Evolutionary conservation across 345 rosid species (phyloP).

Genomic region (Lumnitzera littorea): DNA sequence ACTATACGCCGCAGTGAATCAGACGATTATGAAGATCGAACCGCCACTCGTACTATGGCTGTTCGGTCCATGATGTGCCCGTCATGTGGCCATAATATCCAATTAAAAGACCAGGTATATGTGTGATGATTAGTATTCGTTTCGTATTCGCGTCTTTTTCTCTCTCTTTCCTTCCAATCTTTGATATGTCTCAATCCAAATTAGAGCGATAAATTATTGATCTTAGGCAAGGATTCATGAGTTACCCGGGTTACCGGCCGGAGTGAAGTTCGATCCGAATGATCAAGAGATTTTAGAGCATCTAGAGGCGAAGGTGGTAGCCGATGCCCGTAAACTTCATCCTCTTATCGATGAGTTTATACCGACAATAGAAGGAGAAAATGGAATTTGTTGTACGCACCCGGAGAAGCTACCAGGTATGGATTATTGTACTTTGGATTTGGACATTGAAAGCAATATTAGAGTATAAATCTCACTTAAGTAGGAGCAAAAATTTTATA

Average conservation of each 20-base stretch:
- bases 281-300: constrained; percentile 87
- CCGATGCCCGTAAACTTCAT: constrained; percentile 54
- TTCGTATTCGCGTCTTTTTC: background rate
- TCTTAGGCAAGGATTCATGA: constrained; percentile 54
- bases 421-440: background rate
- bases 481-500: too few species aligned
- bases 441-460: background rate
- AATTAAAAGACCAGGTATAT: constrained; percentile 57
- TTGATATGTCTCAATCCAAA: background rate
- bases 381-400: constrained; percentile 95
- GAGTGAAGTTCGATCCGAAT: constrained; percentile 89
- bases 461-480: too few species aligned
- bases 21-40: constrained; percentile 12
- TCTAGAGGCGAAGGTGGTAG: constrained; percentile 64
- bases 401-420: constrained; percentile 92
- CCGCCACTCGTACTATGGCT: background rate
- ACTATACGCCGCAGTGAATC: background rate
- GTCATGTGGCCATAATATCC: constrained; percentile 65
- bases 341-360: constrained; percentile 90
- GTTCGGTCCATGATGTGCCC: constrained; percentile 40
- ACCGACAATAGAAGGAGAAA: constrained; percentile 77
- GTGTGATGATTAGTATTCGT: background rate
- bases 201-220: background rate
- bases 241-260: constrained; percentile 89
- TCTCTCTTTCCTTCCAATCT: background rate